Base-by-base conservation (phyloP, 139 green algal genomes). In the Medakamo hakoo region DNA sequence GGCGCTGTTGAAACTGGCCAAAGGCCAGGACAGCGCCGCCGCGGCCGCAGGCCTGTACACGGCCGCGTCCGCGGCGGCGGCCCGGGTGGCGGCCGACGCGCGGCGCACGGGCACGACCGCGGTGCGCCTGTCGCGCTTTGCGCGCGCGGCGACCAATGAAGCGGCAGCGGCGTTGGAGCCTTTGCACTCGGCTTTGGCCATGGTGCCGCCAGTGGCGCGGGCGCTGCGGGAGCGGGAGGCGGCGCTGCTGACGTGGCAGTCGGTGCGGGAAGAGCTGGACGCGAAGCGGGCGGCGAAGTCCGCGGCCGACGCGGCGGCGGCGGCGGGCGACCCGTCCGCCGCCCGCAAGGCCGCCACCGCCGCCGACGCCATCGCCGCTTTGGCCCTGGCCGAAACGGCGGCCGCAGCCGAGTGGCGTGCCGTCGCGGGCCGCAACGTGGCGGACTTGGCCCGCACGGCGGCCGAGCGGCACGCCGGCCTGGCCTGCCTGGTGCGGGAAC, bases 21-120 rank as follows among this genome's bases (percentile, higher is more conserved):
- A 82, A 65, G 84, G 78, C 57, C 78, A 91, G 69, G 84, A 87
- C 31, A 73, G 78, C 30, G 72, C 76, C 27, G 77, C 71, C 2
- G 59, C 29, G 25, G 59, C 63, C 29, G 63, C 49, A 19, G 78
- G 80, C 19, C 56, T 57, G 24, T 86, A 84, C 68, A 80, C 67
- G 1, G 68, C 78, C 25, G 57, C 74, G 3, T 73, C 62, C 1
- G 58, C 65, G 4, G 68, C 65, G 21, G 64, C 69, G 20, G 66
- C 69, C 23, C 49, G 29, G 5, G 67, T 84, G 22, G 70, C 75
- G 23, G 60, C 71, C 14, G 73, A 82, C 29, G 26, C 62, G 27
- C 58, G 60, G 1, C 63, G 69, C 4, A 26, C 76, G 18, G 77
- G 77, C 30, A 71, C 63, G 68, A 65, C 72, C 58, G 59, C 72